Evolutionary conservation across 495 filamentous ascomycete genomes (phyloP).

Genomic region (Parathielavia hyrcaniae): DNA sequence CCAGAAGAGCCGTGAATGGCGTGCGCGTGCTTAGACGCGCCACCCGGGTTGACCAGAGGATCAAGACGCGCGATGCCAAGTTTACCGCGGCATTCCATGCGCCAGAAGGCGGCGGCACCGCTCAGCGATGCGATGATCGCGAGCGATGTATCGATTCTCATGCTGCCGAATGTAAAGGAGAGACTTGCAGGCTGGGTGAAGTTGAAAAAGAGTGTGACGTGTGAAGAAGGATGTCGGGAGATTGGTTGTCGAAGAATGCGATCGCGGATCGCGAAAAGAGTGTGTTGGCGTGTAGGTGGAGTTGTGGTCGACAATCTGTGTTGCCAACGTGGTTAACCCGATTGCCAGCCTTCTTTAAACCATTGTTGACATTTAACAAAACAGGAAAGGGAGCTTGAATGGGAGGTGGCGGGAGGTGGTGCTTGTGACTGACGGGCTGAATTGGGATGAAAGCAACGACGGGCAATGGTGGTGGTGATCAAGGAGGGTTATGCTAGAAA

Average conservation of each 20-base stretch:
- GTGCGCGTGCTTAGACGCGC: constrained; percentile 62
- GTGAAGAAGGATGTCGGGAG: neutral
- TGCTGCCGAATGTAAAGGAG: constrained; percentile 23
- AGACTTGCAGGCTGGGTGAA: constrained; percentile 10
- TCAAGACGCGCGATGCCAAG: constrained; percentile 64
- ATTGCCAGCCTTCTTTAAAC: neutral
- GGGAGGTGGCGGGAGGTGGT: neutral
- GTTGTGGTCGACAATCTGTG: neutral
- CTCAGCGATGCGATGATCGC: constrained; percentile 28
- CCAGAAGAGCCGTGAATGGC: constrained; percentile 62
- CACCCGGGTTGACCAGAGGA: constrained; percentile 58
- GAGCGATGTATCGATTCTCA: constrained; percentile 28
- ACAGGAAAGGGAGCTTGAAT: neutral
- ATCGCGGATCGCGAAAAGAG: constrained; percentile 9
- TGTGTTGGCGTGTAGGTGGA: neutral
- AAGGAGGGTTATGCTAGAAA: neutral
- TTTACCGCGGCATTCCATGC: constrained; percentile 68
- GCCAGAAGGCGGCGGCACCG: constrained; percentile 69
- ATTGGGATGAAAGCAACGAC: neutral
- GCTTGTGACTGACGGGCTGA: neutral
- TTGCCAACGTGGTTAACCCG: constrained; percentile 2
- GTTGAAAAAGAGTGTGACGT: neutral
- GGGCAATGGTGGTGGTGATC: neutral
- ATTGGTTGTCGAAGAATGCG: neutral
- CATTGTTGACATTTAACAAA: neutral